Conservation (phyloP, 371 early-diverging fungal species). For the Actinomucor elegans region DNA sequence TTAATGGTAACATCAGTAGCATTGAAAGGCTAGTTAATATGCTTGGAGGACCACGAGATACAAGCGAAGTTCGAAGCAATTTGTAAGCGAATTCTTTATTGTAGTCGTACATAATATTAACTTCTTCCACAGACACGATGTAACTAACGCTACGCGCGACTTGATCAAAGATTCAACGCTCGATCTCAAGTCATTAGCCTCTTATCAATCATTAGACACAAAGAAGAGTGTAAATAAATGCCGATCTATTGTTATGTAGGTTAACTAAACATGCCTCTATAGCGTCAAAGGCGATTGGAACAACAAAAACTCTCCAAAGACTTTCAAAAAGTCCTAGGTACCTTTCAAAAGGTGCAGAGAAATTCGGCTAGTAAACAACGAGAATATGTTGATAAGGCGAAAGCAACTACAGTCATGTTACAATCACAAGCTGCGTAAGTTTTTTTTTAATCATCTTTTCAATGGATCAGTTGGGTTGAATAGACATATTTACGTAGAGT, state of each 20-base stretch:
- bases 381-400: conserved; percentile 78
- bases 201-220: conserved; percentile 30
- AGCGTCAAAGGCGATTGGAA: conserved; percentile 75
- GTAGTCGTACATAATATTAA: no score
- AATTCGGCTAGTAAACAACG: conserved; percentile 84
- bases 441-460: no score
- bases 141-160: conserved; percentile 82
- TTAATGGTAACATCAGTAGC: conserved; percentile 78
- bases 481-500: no score
- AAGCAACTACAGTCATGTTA: conserved; percentile 46
- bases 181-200: conserved; percentile 72
- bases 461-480: no score
- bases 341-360: conserved; percentile 86
- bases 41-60: conserved; percentile 80
- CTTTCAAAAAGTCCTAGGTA: conserved; percentile 85
- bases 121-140: conserved; percentile 58
- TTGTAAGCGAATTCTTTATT: no score
- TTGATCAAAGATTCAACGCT: conserved; percentile 76
- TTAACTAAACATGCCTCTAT: neutral
- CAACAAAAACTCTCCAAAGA: conserved; percentile 88
- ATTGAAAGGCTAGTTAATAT: conserved; percentile 78
- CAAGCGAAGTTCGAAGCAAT: conserved; percentile 69
- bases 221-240: conserved; percentile 27
- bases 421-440: conserved; percentile 28
- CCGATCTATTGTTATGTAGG: neutral